Evolutionary conservation across 1,139 yeast species (phyloP).

Genomic region (Kodamaea plutei): DNA sequence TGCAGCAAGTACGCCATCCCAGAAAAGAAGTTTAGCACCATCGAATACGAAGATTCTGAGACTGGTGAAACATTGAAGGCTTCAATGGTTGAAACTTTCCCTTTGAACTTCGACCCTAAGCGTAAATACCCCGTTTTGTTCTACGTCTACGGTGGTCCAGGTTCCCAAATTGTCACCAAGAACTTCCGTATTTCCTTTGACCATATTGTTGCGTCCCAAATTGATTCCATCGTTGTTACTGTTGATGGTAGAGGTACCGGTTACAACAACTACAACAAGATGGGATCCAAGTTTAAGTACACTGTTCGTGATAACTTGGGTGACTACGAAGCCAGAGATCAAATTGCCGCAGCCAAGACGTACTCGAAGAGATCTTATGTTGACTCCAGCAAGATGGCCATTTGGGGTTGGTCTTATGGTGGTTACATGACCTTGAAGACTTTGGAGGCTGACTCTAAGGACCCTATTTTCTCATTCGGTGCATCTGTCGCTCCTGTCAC

Average conservation of each 20-base stretch:
- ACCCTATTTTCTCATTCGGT: constrained; percentile 60
- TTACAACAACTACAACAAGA: constrained; percentile 41
- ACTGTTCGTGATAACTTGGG: constrained; percentile 66
- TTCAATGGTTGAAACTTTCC: constrained; percentile 60
- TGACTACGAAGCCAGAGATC: constrained; percentile 64
- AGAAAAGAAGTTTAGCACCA: constrained; percentile 36
- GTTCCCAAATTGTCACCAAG: constrained; percentile 63
- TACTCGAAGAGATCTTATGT: constrained; percentile 56
- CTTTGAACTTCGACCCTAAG: constrained; percentile 54
- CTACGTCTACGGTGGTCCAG: constrained; percentile 81
- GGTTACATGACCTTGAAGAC: constrained; percentile 75
- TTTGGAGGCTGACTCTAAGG: constrained; percentile 58
- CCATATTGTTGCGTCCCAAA: constrained; percentile 62
- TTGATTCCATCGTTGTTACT: constrained; percentile 69
- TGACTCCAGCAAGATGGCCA: constrained; percentile 55
- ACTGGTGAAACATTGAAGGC: constrained; percentile 38
- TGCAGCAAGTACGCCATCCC: constrained; percentile 50
- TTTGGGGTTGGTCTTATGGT: constrained; percentile 87
- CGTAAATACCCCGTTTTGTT: constrained; percentile 65
- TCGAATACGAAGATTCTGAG: constrained; percentile 48
- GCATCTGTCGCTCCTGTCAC: constrained; percentile 82
- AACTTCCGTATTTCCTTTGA: constrained; percentile 54
- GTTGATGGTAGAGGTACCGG: constrained; percentile 87
- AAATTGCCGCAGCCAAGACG: constrained; percentile 60
- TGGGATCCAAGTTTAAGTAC: constrained; percentile 52